phyloP scores from a whole-genome alignment of 2,329 filamentous ascomycete species.

The Monilinia fructicola region DNA sequence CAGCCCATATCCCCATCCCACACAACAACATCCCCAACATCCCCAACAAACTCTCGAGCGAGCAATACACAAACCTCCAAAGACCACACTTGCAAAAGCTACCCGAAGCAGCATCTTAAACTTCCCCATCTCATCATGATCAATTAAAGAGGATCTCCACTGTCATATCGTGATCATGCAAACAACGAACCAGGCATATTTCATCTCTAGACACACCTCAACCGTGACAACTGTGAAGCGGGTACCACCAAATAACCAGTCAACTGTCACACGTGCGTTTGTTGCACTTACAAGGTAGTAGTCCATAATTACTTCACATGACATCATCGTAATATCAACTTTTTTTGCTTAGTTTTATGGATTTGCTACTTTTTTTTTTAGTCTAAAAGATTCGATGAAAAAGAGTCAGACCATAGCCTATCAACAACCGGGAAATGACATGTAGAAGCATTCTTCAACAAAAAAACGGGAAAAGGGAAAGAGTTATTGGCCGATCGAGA shows the following conservation, averaged over 20 bases:
- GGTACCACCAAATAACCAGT: neutral
- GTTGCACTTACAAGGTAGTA: neutral
- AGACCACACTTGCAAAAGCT: too few relatives aligned
- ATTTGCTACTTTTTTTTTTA: conserved; percentile 38
- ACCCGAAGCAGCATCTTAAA: too few relatives aligned
- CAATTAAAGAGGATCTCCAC: too few relatives aligned
- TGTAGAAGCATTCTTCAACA: conserved; percentile 23
- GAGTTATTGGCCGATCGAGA: conserved; percentile 19
- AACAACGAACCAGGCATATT: too few relatives aligned
- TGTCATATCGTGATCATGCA: too few relatives aligned
- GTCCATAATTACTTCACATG: neutral
- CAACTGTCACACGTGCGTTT: neutral
- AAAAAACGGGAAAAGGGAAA: conserved; percentile 25
- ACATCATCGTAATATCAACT: neutral
- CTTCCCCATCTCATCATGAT: too few relatives aligned
- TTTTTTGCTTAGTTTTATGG: conserved; percentile 28
- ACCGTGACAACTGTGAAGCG: too few relatives aligned
- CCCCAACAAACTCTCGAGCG: too few relatives aligned
- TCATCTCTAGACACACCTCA: too few relatives aligned
- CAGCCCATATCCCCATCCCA: too few relatives aligned
- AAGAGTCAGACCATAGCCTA: conserved; percentile 28
- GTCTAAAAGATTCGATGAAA: conserved; percentile 33
- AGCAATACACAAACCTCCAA: too few relatives aligned
- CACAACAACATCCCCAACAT: too few relatives aligned
- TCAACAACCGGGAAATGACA: conserved; percentile 22